Evolutionary conservation across 257 asterid genomes (phyloP), one percentile per base, ranked within the genome.

Genomic region (Datura wrightii): DNA sequence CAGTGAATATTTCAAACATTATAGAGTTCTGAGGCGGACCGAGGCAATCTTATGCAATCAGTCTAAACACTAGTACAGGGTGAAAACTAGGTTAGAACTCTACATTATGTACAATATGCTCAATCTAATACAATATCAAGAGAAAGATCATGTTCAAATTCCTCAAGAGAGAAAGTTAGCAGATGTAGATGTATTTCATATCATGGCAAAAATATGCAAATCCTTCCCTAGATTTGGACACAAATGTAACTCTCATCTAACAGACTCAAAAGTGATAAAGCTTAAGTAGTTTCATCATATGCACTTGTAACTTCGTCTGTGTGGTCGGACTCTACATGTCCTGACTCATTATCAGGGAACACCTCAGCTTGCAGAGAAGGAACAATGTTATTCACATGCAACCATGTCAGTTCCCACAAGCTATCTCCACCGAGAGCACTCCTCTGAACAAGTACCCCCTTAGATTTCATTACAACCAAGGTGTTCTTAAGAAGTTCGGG

Each of bases 361-460:
- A 95, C 83, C 78, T 93, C 97, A 19, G 91, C 89, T 81, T 95
- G 95, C 41, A 95, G 85, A 79, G 97, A 90, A 19, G 98, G 98
- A 52, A 87, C 90, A 15, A 93, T 88, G 85, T 95, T 95, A 71
- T 94, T 94, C 86, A 95, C 98, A 7, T 95, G 97, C 89, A 95
- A 85, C 99, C 99, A 93, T 31, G 99, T 95, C 82, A 92, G 96
- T 85, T 95, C 98, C 99, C 98, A 95, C 74, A 95, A 88, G 81
- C 95, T 94, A 65, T 95, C 99, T 62, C 99, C 97, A 59, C 97
- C 97, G 5, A 93, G 92, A 70, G 97, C 93, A 84, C 93, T 90
- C 50, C 95, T 91, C 63, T 92, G 97, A 4, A 92, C 90, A 3
- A 94, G 97, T 60, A 95, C 94, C 66, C 98, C 97, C 83, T 90